Percentiles rank a stretch among this genome's conserved stretches.
phyloP scores from a whole-genome alignment of 1,284 basidiomycete species.

The Abortiporus biennis region DNA sequence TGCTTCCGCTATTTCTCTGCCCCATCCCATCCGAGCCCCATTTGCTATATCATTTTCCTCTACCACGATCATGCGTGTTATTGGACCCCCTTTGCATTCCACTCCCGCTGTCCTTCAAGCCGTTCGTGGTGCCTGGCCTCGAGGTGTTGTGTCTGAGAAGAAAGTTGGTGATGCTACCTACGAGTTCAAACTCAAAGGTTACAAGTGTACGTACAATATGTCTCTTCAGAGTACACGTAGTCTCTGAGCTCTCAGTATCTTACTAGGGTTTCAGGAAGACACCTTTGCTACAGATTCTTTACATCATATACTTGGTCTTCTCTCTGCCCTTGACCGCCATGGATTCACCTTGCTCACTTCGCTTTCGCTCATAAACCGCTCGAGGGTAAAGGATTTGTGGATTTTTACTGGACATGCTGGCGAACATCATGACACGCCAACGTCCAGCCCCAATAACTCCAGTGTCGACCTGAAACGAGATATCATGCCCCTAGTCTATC shows the following conservation, averaged over 20 bases:
- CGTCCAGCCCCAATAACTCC: constrained; percentile 20
- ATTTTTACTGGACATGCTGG: constrained; percentile 53
- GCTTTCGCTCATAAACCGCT: constrained; percentile 59
- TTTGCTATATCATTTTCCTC: constrained; percentile 74
- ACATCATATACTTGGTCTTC: constrained; percentile 62
- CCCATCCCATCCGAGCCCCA: constrained; percentile 31
- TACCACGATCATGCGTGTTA: constrained; percentile 60
- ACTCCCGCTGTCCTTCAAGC: constrained; percentile 75
- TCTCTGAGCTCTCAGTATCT: constrained; percentile 5
- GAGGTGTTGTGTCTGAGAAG: constrained; percentile 71
- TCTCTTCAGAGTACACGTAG: not conserved
- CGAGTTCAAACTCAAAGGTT: constrained; percentile 77
- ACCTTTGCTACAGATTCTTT: constrained; percentile 73
- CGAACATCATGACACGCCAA: constrained; percentile 28
- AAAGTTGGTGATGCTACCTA: constrained; percentile 64
- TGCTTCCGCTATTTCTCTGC: constrained; percentile 17
- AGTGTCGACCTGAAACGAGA: constrained; percentile 25
- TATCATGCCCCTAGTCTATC: constrained; percentile 13
- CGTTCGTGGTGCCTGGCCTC: constrained; percentile 72
- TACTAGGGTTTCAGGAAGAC: constrained; percentile 70
- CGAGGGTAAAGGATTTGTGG: constrained; percentile 74
- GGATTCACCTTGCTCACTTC: constrained; percentile 65
- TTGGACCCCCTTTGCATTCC: constrained; percentile 63
- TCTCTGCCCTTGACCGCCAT: constrained; percentile 60
- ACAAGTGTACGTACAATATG: constrained; percentile 52